phyloP scores from a whole-genome alignment of 257 asterid genomes.

The Forsythia suspensa region DNA sequence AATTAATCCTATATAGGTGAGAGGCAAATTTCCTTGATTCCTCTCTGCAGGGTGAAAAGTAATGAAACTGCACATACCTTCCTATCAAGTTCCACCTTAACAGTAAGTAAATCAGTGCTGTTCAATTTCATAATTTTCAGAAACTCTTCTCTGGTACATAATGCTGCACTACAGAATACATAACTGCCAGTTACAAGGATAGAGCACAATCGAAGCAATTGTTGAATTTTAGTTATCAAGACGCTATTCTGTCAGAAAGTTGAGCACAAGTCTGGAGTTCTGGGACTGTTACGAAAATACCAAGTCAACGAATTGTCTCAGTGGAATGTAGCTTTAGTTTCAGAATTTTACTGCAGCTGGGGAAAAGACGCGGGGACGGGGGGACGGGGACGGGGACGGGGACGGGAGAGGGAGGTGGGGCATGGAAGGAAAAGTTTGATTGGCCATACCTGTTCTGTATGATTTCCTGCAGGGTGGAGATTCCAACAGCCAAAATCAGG shows the following conservation, averaged over 20 bases:
- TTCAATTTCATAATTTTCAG: slow-evolving; percentile 55
- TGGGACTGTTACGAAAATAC: no score
- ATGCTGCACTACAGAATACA: slow-evolving; percentile 48
- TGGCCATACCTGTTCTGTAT: slow-evolving; percentile 43
- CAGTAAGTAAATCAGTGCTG: slow-evolving; percentile 56
- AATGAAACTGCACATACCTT: slow-evolving; percentile 32
- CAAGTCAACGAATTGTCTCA: no score
- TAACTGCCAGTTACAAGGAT: slow-evolving; percentile 7
- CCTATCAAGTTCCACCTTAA: slow-evolving; percentile 58
- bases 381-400: no score
- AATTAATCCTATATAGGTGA: not conserved
- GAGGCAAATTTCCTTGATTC: not conserved
- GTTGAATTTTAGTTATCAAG: not conserved
- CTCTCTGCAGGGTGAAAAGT: not conserved
- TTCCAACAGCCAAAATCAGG: slow-evolving; percentile 54
- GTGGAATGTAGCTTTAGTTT: no score
- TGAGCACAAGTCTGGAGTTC: not conserved
- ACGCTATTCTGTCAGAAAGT: not conserved
- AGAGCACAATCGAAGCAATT: not conserved
- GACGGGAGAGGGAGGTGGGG: no score
- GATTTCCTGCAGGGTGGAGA: slow-evolving; percentile 62
- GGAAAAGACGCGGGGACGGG: no score
- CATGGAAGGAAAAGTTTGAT: not conserved
- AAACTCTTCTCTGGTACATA: slow-evolving; percentile 65
- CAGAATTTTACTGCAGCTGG: not conserved